Base-by-base conservation (phyloP, 163 green algal species). In the Dunaliella salina region DNA sequence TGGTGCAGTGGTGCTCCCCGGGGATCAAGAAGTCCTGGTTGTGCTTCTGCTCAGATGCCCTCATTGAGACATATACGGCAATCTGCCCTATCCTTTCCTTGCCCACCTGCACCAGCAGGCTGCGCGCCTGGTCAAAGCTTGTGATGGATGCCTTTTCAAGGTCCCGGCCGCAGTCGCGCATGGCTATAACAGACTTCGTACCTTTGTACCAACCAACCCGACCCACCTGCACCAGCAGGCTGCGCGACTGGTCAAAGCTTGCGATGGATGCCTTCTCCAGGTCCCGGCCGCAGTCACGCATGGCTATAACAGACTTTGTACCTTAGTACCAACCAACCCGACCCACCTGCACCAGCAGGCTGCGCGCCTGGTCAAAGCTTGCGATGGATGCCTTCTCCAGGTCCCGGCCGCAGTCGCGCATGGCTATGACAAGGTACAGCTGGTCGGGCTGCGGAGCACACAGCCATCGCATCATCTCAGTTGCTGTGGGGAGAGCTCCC, bases 41-140 rank as follows among this genome's bases (percentile, higher is more conserved):
- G n/a, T n/a, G n/a, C n/a, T n/a, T n/a, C n/a, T n/a, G n/a, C n/a
- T n/a, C n/a, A n/a, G n/a, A n/a, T n/a, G n/a, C n/a, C n/a, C n/a
- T n/a, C n/a, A n/a, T n/a, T n/a, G n/a, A n/a, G n/a, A n/a, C n/a
- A n/a, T n/a, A n/a, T n/a, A n/a, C n/a, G n/a, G n/a, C n/a, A n/a
- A n/a, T n/a, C n/a, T n/a, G n/a, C n/a, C n/a, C n/a, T n/a, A n/a
- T n/a, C n/a, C n/a, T n/a, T n/a, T n/a, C 82, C 33, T 24, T 29
- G 11, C 83, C 18, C 80, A 95, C 95, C 95, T 99, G 96, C 81
- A 97, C 88, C 59, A 99, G 91, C 32, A 99, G 88, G 87, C 91
- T 94, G 33, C 89, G 87, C 0, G 93, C 90, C 90, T 99, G 94
- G 15, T 93, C 87, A 82, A 93, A 96, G 79, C 82, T 88, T 25